Evolutionary conservation across 257 asterid genomes (phyloP).

Genomic region (Solanum chmielewskii): DNA sequence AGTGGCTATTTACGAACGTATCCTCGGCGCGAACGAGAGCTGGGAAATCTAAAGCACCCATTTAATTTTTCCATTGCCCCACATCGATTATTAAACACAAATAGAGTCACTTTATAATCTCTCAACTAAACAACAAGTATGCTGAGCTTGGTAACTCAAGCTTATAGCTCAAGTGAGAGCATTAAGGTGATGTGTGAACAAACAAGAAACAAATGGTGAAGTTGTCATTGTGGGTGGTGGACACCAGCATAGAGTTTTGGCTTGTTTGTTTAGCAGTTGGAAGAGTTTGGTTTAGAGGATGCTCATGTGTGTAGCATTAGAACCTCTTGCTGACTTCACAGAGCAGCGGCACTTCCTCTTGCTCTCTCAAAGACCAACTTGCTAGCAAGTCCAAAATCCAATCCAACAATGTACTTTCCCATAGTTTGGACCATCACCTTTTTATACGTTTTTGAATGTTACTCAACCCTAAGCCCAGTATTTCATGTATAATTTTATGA

Average conservation of each 20-base stretch:
- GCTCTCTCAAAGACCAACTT: background rate
- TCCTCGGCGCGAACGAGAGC: too few relatives aligned
- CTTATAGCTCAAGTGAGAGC: background rate
- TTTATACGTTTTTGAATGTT: too few relatives aligned
- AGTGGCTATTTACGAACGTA: too few relatives aligned
- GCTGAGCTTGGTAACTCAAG: background rate
- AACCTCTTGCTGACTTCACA: background rate
- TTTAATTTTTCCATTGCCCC: background rate
- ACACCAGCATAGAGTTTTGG: background rate
- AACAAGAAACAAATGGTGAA: background rate
- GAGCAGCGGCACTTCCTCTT: background rate
- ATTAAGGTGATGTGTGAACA: background rate
- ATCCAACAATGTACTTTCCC: too few relatives aligned
- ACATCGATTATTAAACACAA: background rate
- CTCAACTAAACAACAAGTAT: too few relatives aligned
- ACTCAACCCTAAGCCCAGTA: too few relatives aligned
- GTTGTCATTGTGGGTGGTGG: background rate
- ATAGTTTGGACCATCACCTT: too few relatives aligned
- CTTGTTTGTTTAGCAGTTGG: too few relatives aligned
- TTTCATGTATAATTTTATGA: too few relatives aligned
- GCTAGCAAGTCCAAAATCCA: background rate
- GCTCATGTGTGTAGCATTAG: too few relatives aligned
- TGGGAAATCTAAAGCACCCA: background rate
- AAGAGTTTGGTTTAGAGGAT: too few relatives aligned
- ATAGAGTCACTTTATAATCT: background rate